Evolutionary conservation across 1,284 basidiomycete species (phyloP).

Genomic region (Bjerkandera adusta): DNA sequence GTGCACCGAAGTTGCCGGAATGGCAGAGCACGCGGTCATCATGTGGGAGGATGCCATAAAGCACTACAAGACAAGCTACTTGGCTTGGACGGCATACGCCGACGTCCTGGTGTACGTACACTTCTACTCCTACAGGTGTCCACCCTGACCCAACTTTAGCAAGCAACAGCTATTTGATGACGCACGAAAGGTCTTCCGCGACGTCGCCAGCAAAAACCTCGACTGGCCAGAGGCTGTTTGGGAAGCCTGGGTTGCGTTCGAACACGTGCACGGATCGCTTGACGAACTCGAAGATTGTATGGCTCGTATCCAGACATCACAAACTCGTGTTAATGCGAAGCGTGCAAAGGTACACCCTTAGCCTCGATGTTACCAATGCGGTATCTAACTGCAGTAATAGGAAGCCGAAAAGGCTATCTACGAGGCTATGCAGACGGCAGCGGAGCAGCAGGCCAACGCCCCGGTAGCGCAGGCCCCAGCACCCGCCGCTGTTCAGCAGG

Average conservation of each 20-base stretch:
- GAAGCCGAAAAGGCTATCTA: conserved; percentile 58
- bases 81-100: conserved; percentile 67
- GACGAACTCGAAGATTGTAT: conserved; percentile 68
- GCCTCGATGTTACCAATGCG: not conserved
- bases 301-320: conserved; percentile 66
- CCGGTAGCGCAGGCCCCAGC: conserved; percentile 33
- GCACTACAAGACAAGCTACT: conserved; percentile 67
- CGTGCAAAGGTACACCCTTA: conserved; percentile 57
- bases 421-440: conserved; percentile 48
- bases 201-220: conserved; percentile 64
- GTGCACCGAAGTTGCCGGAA: conserved; percentile 48
- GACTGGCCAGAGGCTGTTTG: conserved; percentile 94
- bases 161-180: conserved; percentile 55
- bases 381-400: conserved; percentile 33
- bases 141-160: conserved; percentile 31
- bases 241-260: conserved; percentile 86
- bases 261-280: conserved; percentile 78
- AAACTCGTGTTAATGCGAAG: conserved; percentile 57
- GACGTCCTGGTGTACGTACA: conserved; percentile 61
- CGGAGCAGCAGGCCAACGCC: conserved; percentile 41
- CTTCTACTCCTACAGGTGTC: conserved; percentile 3
- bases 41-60: conserved; percentile 65
- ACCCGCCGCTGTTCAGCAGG: not conserved
- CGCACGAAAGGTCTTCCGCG: conserved; percentile 65
- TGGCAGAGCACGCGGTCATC: conserved; percentile 50